Evolutionary conservation across 2,329 filamentous ascomycete species (phyloP), one percentile per base, ranked within the genome.

Genomic region (Cylindrodendrum hubeiense): DNA sequence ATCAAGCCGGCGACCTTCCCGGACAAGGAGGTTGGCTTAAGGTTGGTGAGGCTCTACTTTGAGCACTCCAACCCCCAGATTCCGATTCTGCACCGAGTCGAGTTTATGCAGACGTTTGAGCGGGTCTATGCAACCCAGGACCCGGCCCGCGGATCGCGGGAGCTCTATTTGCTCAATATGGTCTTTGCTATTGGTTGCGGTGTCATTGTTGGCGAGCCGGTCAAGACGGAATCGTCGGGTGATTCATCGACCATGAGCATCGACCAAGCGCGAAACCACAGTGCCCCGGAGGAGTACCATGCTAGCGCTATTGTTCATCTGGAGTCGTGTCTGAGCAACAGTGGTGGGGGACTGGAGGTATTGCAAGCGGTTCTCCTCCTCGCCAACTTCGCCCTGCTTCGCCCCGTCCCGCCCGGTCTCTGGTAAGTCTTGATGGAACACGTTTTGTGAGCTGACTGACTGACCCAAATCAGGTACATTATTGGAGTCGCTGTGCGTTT

Each of bases 11-110:
- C 95, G 1, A 86, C 90, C 1, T 98, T 98, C 72, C 96, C 96
- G 0, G 89, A 93, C 67, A 89, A 88, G 68, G 89, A 92, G 33
- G 84, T 97, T 3, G 95, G 90, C 1, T 80, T 87, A 59, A 88
- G 89, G 65, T 85, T 98, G 19, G 90, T 93, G 39, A 88, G 90
- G 59, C 86, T 98, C 39, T 98, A 98, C 79, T 98, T 98, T 78
- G 94, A 98, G 80, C 93, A 98, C 77, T 94, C 95, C 1, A 98
- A 98, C 77, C 95, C 95, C 5, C 95, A 98, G 79, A 97, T 98
- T 69, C 95, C 95, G 0, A 94, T 98, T 46, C 84, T 98, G 53
- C 95, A 98, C 77, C 90, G 93, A 39, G 91, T 88, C 33, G 94
- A 98, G 72, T 98, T 98, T 75, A 94, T 94, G 90, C 87, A 91